Conservation (phyloP, 2,329 filamentous ascomycete genomes). For the Colletotrichum horii region DNA sequence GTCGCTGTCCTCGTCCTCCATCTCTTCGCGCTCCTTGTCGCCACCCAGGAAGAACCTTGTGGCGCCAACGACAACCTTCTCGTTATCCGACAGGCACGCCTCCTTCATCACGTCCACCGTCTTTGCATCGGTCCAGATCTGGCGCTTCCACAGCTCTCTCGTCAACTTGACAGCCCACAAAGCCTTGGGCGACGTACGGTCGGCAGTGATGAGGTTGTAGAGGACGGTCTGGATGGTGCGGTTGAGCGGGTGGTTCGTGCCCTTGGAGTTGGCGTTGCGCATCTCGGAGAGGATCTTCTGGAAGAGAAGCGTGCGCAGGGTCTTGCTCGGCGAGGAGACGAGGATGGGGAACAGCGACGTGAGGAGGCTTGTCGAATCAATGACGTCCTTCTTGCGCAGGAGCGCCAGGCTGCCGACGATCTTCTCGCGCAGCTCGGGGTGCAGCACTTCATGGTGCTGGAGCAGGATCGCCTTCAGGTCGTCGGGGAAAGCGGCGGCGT, state of each 20-base stretch:
- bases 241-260: slow-evolving; percentile 91
- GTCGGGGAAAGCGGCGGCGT: slow-evolving; percentile 77
- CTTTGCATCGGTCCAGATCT: slow-evolving; percentile 94
- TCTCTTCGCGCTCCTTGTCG: slow-evolving; percentile 93
- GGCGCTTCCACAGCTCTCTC: slow-evolving; percentile 93
- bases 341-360: slow-evolving; percentile 95
- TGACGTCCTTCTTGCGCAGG: slow-evolving; percentile 87
- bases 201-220: slow-evolving; percentile 87
- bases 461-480: slow-evolving; percentile 83
- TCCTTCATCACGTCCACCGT: slow-evolving; percentile 99
- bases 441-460: slow-evolving; percentile 81
- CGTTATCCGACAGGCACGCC: slow-evolving; percentile 85
- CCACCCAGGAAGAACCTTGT: slow-evolving; percentile 95
- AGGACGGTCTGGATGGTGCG: slow-evolving; percentile 91
- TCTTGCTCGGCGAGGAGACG: slow-evolving; percentile 90
- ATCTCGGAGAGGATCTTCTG: slow-evolving; percentile 91
- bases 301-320: slow-evolving; percentile 81
- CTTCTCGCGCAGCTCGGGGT: slow-evolving; percentile 89
- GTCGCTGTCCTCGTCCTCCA: slow-evolving; percentile 87
- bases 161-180: slow-evolving; percentile 97
- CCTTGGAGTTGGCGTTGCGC: slow-evolving; percentile 83
- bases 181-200: slow-evolving; percentile 83
- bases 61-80: slow-evolving; percentile 88
- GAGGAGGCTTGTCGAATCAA: slow-evolving; percentile 83
- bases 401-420: slow-evolving; percentile 89